A percentile compares a stretch with the other conserved stretches of the same genome.
phyloP scores from a whole-genome alignment of 2,329 filamentous ascomycete species.

The Fusarium anguioides region DNA sequence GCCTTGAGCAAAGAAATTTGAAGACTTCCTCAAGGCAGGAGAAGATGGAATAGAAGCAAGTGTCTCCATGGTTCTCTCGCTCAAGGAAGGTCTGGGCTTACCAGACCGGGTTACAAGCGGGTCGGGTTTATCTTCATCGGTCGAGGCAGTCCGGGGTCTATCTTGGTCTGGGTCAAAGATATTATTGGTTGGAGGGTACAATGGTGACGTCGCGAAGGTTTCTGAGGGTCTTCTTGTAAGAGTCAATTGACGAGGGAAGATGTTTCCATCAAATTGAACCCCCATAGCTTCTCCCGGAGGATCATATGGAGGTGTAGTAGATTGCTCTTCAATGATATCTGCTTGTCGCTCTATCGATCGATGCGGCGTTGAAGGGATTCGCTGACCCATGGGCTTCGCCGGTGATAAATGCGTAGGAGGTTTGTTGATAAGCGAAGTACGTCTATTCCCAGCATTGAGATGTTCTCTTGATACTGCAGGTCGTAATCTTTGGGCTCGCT shows the following conservation, averaged over 20 bases:
- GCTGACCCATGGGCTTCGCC: constrained; percentile 25
- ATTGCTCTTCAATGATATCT: constrained; percentile 41
- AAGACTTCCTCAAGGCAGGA: constrained; percentile 74
- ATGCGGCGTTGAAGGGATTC: constrained; percentile 37
- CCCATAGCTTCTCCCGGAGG: constrained; percentile 36
- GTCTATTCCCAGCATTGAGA: constrained; percentile 45
- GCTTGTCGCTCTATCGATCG: constrained; percentile 32
- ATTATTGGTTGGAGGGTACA: constrained; percentile 31
- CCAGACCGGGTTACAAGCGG: constrained; percentile 37
- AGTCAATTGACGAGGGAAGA: constrained; percentile 44
- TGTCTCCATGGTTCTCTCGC: constrained; percentile 88
- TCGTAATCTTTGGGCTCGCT: constrained; percentile 56
- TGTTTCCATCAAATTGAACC: constrained; percentile 37
- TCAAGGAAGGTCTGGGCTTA: constrained; percentile 68
- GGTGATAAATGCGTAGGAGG: constrained; percentile 36
- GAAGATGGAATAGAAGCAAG: constrained; percentile 82
- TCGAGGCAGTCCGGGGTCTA: constrained; percentile 32
- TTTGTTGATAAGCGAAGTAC: constrained; percentile 34
- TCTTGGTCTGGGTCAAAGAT: constrained; percentile 37
- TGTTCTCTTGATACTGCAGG: constrained; percentile 54
- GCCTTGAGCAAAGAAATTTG: constrained; percentile 78
- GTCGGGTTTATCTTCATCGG: constrained; percentile 33
- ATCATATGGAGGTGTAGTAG: constrained; percentile 42
- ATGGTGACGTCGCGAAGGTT: constrained; percentile 41
- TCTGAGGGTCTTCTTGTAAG: constrained; percentile 50